These are phyloP conservation scores for Pharus latifolius DNA, from an alignment of 176 grass and related monocot genomes.

Conservation along the genomic window DNA sequence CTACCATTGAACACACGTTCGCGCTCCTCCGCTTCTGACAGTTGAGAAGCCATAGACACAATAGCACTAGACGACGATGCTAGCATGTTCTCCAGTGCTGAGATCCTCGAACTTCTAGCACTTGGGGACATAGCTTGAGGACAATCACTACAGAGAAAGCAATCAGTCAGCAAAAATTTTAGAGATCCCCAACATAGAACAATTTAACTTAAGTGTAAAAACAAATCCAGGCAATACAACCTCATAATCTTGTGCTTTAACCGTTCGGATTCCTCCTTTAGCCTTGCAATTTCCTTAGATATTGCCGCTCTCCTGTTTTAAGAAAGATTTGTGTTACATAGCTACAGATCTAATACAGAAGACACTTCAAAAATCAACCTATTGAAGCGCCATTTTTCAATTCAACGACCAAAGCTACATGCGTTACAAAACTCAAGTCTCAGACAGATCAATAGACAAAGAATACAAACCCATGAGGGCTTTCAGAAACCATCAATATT, in stretches of 20 bases:
- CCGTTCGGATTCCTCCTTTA: constrained; percentile 66
- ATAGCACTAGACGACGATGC: constrained; percentile 68
- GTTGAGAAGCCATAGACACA: constrained; percentile 81
- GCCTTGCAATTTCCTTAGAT: constrained; percentile 83
- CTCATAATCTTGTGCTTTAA: constrained; percentile 44
- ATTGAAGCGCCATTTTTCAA: neutral
- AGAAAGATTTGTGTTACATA: neutral
- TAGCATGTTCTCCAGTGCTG: constrained; percentile 91
- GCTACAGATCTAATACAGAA: neutral
- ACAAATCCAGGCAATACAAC: constrained; percentile 3
- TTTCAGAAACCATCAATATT: neutral
- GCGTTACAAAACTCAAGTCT: neutral
- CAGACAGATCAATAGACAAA: neutral
- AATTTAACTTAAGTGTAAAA: neutral
- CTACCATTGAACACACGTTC: constrained; percentile 59
- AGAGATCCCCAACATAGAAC: neutral
- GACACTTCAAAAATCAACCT: neutral
- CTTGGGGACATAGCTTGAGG: constrained; percentile 97
- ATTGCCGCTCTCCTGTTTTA: constrained; percentile 60
- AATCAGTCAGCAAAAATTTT: neutral
- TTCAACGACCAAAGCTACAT: no score
- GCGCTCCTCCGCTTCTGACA: constrained; percentile 85
- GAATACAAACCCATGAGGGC: neutral
- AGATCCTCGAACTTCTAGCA: constrained; percentile 84
- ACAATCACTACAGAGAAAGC: constrained; percentile 24